Conservation (phyloP, 345 rosid genomes). For the Raphanus raphanistrum region DNA sequence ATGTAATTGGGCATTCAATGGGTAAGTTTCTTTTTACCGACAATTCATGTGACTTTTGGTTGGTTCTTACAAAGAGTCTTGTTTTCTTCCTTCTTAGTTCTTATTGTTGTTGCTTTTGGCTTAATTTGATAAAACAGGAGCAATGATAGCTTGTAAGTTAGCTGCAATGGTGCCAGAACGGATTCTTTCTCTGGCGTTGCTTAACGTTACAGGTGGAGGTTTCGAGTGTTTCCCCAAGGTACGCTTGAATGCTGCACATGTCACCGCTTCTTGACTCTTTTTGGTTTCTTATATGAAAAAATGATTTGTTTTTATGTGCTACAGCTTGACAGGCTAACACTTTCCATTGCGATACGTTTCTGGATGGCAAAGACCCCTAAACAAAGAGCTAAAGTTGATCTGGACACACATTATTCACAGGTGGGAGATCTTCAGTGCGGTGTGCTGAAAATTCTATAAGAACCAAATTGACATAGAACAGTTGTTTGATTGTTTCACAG, state of each 20-base stretch:
- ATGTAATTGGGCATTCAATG: slow-evolving; percentile 94
- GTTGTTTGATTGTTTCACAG: not conserved
- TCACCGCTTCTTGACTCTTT: not conserved
- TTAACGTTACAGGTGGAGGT: slow-evolving; percentile 98
- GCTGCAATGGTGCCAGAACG: slow-evolving; percentile 87
- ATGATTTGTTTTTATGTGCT: slow-evolving; percentile 32
- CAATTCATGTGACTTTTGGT: not conserved
- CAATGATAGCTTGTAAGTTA: slow-evolving; percentile 92
- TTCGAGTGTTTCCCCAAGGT: slow-evolving; percentile 93
- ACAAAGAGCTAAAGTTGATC: slow-evolving; percentile 94
- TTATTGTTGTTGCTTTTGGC: slow-evolving; percentile 17
- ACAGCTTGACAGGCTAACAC: slow-evolving; percentile 66
- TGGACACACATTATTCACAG: slow-evolving; percentile 93
- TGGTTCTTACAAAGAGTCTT: not conserved
- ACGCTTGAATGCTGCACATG: slow-evolving; percentile 18
- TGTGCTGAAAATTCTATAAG: not conserved
- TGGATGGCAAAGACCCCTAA: slow-evolving; percentile 85
- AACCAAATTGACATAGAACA: not conserved
- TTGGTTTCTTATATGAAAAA: too few relatives aligned
- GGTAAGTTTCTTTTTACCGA: slow-evolving; percentile 45
- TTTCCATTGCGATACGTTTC: slow-evolving; percentile 83
- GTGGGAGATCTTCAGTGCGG: slow-evolving; percentile 35
- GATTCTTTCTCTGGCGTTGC: slow-evolving; percentile 78
- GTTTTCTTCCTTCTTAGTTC: not conserved
- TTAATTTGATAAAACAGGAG: slow-evolving; percentile 52